Evolutionary conservation across 768 basidiomycete genomes (phyloP).

Genomic region (Cystofilobasidium bisporidii): DNA sequence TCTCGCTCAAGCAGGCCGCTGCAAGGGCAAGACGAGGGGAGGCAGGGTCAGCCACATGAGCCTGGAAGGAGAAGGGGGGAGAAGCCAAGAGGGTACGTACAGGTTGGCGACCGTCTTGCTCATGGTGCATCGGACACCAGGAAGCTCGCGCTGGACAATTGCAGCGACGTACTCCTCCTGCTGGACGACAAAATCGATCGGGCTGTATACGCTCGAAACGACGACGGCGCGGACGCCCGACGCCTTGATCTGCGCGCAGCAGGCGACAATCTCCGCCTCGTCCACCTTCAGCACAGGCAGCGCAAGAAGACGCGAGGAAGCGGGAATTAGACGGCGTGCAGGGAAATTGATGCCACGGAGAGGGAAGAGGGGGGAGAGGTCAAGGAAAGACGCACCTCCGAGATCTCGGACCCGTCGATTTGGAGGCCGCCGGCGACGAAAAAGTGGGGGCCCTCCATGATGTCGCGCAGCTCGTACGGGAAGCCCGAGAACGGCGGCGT

Average conservation of each 20-base stretch:
- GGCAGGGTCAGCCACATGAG: neutral
- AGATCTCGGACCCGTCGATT: conserved; percentile 36
- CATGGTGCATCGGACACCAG: neutral
- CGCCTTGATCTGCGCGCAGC: neutral
- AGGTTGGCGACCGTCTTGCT: neutral
- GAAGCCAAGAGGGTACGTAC: too few relatives aligned
- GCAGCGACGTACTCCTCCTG: conserved; percentile 48
- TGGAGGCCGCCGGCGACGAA: conserved; percentile 44
- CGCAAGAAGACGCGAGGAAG: too few relatives aligned
- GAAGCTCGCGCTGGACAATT: conserved; percentile 43
- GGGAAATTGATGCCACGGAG: too few relatives aligned
- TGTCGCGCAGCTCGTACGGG: conserved; percentile 40
- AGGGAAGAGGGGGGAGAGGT: too few relatives aligned
- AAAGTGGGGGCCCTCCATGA: conserved; percentile 41
- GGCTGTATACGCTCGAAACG: conserved; percentile 41
- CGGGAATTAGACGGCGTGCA: too few relatives aligned
- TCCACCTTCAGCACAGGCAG: too few relatives aligned
- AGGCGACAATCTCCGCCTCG: conserved; percentile 25
- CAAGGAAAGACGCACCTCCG: conserved; percentile 45
- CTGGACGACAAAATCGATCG: conserved; percentile 44
- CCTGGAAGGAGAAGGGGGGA: too few relatives aligned
- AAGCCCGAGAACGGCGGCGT: conserved; percentile 53
- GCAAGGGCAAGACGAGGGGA: too few relatives aligned
- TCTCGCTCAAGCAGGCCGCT: conserved; percentile 59
- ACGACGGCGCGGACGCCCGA: neutral